Evolutionary conservation across 129 eudicot genomes (phyloP), one percentile per base, ranked within the genome.

Genomic region (Chrysanthemum lavandulifolium): DNA sequence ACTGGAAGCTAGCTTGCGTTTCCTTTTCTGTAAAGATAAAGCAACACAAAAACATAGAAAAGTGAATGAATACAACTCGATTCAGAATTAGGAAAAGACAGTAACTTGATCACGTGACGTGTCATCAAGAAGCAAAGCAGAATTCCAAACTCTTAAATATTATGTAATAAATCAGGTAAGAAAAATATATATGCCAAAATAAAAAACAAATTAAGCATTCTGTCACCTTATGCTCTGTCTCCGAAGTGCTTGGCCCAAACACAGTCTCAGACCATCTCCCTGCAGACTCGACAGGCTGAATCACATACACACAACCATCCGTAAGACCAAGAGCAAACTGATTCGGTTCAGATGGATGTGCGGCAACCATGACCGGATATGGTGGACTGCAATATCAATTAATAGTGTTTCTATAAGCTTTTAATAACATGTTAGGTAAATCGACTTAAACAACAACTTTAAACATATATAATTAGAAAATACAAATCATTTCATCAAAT

Each of bases 241-340:
- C 78, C 31, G 40, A 6, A 72, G 82, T 83, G 71, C 87, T 75
- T 48, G 88, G 78, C 13, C 91, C 89, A 3, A 81, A 86, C 31
- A 82, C 91, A 81, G 76, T 80, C 61, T 85, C 97, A n/a, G 23
- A 50, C 29, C 84, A 91, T 78, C 83, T 89, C 65, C 91, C 97
- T 70, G 88, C 89, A 10, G 95, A 83, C 79, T 91, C 97, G 8
- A 85, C 83, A 11, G 97, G 97, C 81, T 91, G 95, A 2, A 91
- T 75, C 36, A 91, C 72, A 71, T 80, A 84, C 16, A 91, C 87
- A 29, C 89, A 89, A 27, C 97, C 97, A 78, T 87, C 91, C 6
- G 82, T 91, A 19, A 87, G 91, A 64, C 97, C 97, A 48, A 91
- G 59, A 50, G 97, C 97, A 73, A 91, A 91, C 60, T 91, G 97